Conservation (phyloP, 2,329 filamentous ascomycete species). For the Penicillium concentricum region DNA sequence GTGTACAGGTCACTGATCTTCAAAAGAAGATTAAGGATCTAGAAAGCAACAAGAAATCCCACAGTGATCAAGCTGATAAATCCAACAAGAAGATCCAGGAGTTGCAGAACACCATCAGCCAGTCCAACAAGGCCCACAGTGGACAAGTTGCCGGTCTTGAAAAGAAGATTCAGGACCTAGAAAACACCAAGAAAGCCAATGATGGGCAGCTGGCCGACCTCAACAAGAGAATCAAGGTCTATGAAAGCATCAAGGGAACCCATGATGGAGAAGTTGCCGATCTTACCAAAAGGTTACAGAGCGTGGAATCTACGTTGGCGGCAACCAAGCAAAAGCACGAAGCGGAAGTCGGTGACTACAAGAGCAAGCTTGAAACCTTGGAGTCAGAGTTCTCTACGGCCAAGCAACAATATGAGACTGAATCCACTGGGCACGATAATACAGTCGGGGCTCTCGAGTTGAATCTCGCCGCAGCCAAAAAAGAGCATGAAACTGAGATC, state of each 20-base stretch:
- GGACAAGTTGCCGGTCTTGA: slow-evolving; percentile 36
- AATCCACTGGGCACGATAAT: slow-evolving; percentile 59
- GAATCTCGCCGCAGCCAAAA: slow-evolving; percentile 33
- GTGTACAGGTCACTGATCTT: slow-evolving; percentile 61
- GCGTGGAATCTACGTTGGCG: slow-evolving; percentile 47
- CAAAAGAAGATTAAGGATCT: slow-evolving; percentile 60
- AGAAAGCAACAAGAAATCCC: slow-evolving; percentile 48
- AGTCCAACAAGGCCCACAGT: slow-evolving; percentile 58
- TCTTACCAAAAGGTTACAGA: slow-evolving; percentile 60
- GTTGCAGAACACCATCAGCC: slow-evolving; percentile 53
- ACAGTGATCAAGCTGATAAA: slow-evolving; percentile 58
- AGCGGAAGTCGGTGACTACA: slow-evolving; percentile 60
- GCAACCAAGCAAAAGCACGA: slow-evolving; percentile 44
- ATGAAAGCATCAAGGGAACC: slow-evolving; percentile 60
- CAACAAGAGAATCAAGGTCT: slow-evolving; percentile 55
- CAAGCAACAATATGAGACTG: slow-evolving; percentile 60
- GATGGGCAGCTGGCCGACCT: slow-evolving; percentile 61
- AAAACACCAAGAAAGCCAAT: slow-evolving; percentile 50
- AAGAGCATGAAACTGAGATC: slow-evolving; percentile 60
- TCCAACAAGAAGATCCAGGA: slow-evolving; percentile 52
- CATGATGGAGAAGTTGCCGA: slow-evolving; percentile 61
- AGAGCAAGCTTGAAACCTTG: slow-evolving; percentile 58
- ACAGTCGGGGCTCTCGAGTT: slow-evolving; percentile 58
- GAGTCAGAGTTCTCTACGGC: slow-evolving; percentile 52
- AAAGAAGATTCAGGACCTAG: slow-evolving; percentile 55